These are phyloP conservation scores for Magnaporthiopsis incrustans DNA, from an alignment of 2,329 filamentous ascomycete species.

Conservation along the genomic window DNA sequence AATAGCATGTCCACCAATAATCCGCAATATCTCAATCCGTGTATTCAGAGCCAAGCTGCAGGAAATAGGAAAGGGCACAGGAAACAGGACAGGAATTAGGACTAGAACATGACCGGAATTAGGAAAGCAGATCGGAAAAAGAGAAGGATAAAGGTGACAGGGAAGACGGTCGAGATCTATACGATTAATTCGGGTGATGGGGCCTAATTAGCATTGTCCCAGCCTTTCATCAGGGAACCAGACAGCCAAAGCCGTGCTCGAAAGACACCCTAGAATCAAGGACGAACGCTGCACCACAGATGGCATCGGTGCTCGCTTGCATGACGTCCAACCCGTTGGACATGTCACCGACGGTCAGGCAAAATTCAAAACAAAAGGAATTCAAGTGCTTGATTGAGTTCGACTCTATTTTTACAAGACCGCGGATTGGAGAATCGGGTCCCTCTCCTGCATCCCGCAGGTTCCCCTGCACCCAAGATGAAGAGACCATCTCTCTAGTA, in stretches of 20 bases:
- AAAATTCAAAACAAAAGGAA: slow-evolving; percentile 46
- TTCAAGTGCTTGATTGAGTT: slow-evolving; percentile 53
- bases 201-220: too few species aligned
- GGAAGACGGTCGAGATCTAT: too few species aligned
- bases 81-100: too few species aligned
- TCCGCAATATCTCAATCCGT: too few species aligned
- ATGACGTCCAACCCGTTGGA: neutral
- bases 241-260: neutral
- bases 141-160: too few species aligned
- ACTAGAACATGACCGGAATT: too few species aligned
- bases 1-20: too few species aligned
- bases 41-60: too few species aligned
- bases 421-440: slow-evolving; percentile 39
- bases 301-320: neutral
- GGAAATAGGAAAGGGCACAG: too few species aligned
- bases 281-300: neutral
- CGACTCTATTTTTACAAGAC: slow-evolving; percentile 57
- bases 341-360: neutral
- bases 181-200: too few species aligned
- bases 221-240: too few species aligned
- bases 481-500: slow-evolving; percentile 8
- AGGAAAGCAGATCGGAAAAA: too few species aligned
- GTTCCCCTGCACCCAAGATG: slow-evolving; percentile 37
- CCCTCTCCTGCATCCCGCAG: slow-evolving; percentile 35
- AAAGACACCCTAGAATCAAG: neutral